Percentiles rank a stretch among this genome's conserved stretches.
Evolutionary conservation across 352 stramenopile species (phyloP).

Genomic region (Pythium aristosporum): DNA sequence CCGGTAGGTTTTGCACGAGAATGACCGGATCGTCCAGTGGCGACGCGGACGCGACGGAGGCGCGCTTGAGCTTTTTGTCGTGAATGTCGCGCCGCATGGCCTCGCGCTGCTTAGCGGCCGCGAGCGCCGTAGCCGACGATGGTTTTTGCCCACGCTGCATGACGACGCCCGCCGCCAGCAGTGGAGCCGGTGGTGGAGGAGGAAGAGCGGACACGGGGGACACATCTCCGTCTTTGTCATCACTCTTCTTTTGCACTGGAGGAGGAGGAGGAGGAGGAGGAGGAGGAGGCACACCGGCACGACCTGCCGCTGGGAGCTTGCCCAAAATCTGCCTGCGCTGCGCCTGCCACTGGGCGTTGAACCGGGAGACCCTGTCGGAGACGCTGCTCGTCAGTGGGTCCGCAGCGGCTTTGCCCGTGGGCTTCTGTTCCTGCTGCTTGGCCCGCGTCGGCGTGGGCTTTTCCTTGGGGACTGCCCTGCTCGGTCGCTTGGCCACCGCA

Average conservation of each 20-base stretch:
- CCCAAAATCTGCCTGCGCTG: slow-evolving; percentile 19
- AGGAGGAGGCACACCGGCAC: no score
- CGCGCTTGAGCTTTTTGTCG: slow-evolving; percentile 33
- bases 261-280: slow-evolving; percentile 4
- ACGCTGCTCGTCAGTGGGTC: slow-evolving; percentile 5
- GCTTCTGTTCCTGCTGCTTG: slow-evolving; percentile 2
- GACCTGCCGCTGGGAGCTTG: slow-evolving; percentile 1
- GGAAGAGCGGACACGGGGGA: background rate
- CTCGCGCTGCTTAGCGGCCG: slow-evolving; percentile 22
- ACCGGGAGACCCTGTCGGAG: slow-evolving; percentile 46
- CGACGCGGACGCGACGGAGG: background rate
- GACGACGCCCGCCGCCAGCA: background rate
- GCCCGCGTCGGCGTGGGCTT: slow-evolving; percentile 3
- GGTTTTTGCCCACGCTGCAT: slow-evolving; percentile 14
- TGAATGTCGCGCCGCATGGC: slow-evolving; percentile 41
- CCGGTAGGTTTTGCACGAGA: slow-evolving; percentile 65
- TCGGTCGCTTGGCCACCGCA: slow-evolving; percentile 3
- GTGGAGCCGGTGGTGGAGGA: slow-evolving; percentile 1
- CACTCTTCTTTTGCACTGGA: background rate
- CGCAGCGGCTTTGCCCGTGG: background rate
- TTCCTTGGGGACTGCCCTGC: slow-evolving; percentile 2
- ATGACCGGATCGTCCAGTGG: slow-evolving; percentile 69
- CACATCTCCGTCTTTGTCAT: background rate
- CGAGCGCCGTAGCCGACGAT: slow-evolving; percentile 12
- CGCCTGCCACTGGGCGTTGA: slow-evolving; percentile 35